Base-by-base conservation (phyloP, 2,329 filamentous ascomycete genomes). In the Chaetomium sp. region DNA sequence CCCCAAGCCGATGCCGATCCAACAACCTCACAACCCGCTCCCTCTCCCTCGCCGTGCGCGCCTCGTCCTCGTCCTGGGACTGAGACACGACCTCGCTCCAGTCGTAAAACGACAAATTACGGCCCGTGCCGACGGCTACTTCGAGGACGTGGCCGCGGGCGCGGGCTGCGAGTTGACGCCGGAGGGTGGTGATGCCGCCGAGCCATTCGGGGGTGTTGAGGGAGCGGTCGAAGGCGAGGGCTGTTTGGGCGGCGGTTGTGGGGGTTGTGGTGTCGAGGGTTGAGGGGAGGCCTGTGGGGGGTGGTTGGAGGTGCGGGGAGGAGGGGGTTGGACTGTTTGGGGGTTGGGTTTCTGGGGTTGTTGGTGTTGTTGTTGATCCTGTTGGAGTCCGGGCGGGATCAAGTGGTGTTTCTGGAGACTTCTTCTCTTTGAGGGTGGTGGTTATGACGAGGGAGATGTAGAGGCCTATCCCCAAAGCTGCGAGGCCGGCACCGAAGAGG, bases 81-180 rank as follows among this genome's bases (percentile, higher is more conserved):
- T 40, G 52, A 3, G 63, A 62, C 32, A 65, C 67, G 9, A 78
- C 65, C 11, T 69, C 68, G 14, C 71, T 72, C 81, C 81, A 86
- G 64, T 78, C 71, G 66, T 85, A 85, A 67, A 77, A 81, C 41
- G 74, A 71, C 12, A 85, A 65, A 63, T 86, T 86, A 10, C 83
- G 74, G 3, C 83, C 83, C 2, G 82, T 84, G 14, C 83, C 83
- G 54, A 85, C 76, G 14, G 81, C 82, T 10, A 86, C 74, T 67
- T 86, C 83, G 36, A 85, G 74, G 10, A 86, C 82, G 66, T 83
- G 72, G 1, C 83, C 83, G 0, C 66, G 66, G 5, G 78, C 81
- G 36, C 69, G 67, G 10, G 68, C 64, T 1, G 77, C 78, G 33
- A 86, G 70, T 27, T 71, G 69, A 50, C 71, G 70, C 9, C 83